Conservation (phyloP, 495 filamentous ascomycete species). For the Penicillium cinerascens region DNA sequence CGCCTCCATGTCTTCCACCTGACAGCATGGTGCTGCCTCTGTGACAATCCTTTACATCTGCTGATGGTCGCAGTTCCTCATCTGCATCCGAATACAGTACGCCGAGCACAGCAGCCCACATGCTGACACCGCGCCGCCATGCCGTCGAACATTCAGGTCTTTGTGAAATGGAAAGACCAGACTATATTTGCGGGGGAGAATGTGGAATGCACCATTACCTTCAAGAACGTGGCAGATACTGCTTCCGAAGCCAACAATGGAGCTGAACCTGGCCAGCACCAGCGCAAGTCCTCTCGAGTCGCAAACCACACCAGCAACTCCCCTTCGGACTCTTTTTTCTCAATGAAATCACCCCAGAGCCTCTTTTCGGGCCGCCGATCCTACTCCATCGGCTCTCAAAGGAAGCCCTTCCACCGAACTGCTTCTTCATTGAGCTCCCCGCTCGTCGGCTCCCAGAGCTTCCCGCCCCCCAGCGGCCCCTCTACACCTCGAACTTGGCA, state of each 20-base stretch:
- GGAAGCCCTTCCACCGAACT: conserved; percentile 37
- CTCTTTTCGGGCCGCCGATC: conserved; percentile 43
- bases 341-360: conserved; percentile 37
- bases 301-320: conserved; percentile 35
- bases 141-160: conserved; percentile 79
- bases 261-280: conserved; percentile 35
- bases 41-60: conserved; percentile 2
- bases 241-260: conserved; percentile 29
- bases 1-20: conserved; percentile 22
- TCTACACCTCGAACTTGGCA: conserved; percentile 39
- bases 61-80: conserved; percentile 10
- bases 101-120: conserved; percentile 24
- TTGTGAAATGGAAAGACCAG: conserved; percentile 85
- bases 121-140: conserved; percentile 41
- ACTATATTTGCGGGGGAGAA: conserved; percentile 94
- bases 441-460: conserved; percentile 43
- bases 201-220: conserved; percentile 90
- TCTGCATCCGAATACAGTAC: conserved; percentile 9
- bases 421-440: conserved; percentile 46
- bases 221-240: conserved; percentile 74
- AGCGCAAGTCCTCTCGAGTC: conserved; percentile 44
- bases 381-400: conserved; percentile 30
- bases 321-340: conserved; percentile 42
- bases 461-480: conserved; percentile 37
- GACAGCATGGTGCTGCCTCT: conserved; percentile 26